A percentile compares a stretch with the other conserved stretches of the same genome.
These are phyloP conservation scores for Haematococcus lacustris DNA, from an alignment of 139 green algal species.

Conservation along the genomic window DNA sequence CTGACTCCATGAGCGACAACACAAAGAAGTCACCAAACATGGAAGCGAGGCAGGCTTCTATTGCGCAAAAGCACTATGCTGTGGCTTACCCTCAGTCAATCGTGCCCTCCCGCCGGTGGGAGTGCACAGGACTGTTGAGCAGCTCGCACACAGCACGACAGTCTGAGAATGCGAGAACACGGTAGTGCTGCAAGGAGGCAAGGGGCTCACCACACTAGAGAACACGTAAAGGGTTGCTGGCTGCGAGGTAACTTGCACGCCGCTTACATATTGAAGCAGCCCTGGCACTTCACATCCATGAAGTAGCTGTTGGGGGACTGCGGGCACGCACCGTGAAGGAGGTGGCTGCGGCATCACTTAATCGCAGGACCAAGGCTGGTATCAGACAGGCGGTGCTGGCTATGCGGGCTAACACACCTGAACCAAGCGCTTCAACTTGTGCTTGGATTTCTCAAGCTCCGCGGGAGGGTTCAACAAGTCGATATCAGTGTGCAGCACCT, in stretches of 20 bases:
- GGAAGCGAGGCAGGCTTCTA: no score
- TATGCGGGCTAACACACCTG: constrained; percentile 20
- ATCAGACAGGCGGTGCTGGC: no score
- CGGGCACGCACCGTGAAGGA: no score
- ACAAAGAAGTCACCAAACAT: no score
- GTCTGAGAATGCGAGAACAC: constrained; percentile 97
- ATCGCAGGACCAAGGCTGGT: no score
- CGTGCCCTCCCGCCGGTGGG: constrained; percentile 90
- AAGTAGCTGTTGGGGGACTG: constrained; percentile 37
- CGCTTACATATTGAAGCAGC: constrained; percentile 88
- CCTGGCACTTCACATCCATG: constrained; percentile 65
- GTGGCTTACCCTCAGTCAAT: constrained; percentile 82
- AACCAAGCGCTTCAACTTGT: constrained; percentile 93
- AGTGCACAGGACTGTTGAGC: constrained; percentile 92
- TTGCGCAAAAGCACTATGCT: background rate
- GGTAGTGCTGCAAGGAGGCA: constrained; percentile 80
- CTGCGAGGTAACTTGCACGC: background rate
- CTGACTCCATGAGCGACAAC: no score
- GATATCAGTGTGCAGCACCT: constrained; percentile 61
- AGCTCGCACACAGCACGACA: constrained; percentile 93
- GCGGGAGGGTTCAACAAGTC: constrained; percentile 94
- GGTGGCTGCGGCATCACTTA: no score
- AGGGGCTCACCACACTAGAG: no score
- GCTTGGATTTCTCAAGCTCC: constrained; percentile 89
- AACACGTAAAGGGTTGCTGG: background rate